Base-by-base conservation (phyloP, 2,329 filamentous ascomycete genomes). In the Thermoascus crustaceus region DNA sequence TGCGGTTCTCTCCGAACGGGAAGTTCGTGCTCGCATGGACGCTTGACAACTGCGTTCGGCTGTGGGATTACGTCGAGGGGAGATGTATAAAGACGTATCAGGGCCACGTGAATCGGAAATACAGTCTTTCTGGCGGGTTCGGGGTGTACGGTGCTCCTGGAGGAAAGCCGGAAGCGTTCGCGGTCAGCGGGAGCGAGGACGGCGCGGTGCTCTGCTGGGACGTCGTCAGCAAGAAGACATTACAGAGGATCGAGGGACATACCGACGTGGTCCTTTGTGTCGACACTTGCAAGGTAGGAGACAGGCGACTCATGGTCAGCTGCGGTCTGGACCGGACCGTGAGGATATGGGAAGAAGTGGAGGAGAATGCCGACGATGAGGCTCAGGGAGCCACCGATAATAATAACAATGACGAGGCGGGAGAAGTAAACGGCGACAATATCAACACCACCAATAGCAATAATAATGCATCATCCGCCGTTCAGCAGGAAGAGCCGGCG, bases 11-110 rank as follows among this genome's bases (percentile, higher is more conserved):
- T 4, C 89, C 91, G 3, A 98, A 98, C 54, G 89, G 91, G 11
- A 87, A 85, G 44, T 95, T 84, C 55, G 82, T 98, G 36, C 74
- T 96, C 2, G 89, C 91, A 8, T 94, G 84, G 61, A 94, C 85
- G 44, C 73, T 95, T 46, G 91, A 98, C 66, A 84, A 80, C 41
- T 89, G 84, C 55, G 75, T 98, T 30, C 79, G 91, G 2, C 68
- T 98, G 14, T 98, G 91, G 91, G 85, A 95, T 59, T 98, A 96
- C 56, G 82, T 94, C 6, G 78, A 86, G 23, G 89, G 89, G 5
- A 78, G 80, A 18, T 91, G 91, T 48, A 82, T 94, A 52, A 98
- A 98, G 71, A 98, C 91, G 9, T 98, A 96, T 61, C 87, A 95
- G 57, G 91, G 91, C 0, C 91, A 96, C 53, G 66, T 69, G 36